Percentiles rank a stretch among this genome's conserved stretches.
These are phyloP conservation scores for Fraxinus cuspidata DNA, from an alignment of 257 asterid genomes.

Conservation along the genomic window DNA sequence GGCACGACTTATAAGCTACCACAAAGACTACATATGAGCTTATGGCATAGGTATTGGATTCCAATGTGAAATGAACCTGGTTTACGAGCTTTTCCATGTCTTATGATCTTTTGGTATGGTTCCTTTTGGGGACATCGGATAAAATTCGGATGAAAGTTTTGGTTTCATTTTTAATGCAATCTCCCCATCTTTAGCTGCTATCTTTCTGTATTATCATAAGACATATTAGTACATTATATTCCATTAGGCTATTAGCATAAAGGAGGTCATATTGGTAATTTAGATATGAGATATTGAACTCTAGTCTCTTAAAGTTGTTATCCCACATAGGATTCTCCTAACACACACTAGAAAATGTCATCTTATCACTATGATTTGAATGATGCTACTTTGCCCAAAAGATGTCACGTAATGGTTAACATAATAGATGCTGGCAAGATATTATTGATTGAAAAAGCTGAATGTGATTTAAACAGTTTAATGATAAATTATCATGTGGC, in stretches of 20 bases:
- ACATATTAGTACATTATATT: neutral
- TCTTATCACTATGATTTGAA: neutral
- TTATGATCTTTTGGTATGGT: neutral
- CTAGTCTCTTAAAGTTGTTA: no score
- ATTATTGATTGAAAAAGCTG: no score
- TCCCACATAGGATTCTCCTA: slow-evolving; percentile 8
- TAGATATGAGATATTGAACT: neutral
- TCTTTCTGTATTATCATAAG: neutral
- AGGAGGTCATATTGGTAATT: neutral
- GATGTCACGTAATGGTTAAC: no score
- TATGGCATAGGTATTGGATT: neutral
- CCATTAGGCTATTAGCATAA: no score
- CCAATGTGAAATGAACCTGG: neutral
- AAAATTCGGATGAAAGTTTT: neutral
- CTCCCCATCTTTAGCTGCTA: neutral
- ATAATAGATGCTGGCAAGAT: no score
- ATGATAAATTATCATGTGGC: no score
- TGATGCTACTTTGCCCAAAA: no score
- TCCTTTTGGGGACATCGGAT: neutral
- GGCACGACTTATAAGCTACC: no score
- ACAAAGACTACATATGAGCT: no score
- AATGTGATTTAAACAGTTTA: no score
- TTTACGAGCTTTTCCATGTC: no score
- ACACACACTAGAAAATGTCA: slow-evolving; percentile 9
- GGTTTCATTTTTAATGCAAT: no score